Conservation (phyloP, 2,329 filamentous ascomycete species). For the Botryosphaeria dothidea region DNA sequence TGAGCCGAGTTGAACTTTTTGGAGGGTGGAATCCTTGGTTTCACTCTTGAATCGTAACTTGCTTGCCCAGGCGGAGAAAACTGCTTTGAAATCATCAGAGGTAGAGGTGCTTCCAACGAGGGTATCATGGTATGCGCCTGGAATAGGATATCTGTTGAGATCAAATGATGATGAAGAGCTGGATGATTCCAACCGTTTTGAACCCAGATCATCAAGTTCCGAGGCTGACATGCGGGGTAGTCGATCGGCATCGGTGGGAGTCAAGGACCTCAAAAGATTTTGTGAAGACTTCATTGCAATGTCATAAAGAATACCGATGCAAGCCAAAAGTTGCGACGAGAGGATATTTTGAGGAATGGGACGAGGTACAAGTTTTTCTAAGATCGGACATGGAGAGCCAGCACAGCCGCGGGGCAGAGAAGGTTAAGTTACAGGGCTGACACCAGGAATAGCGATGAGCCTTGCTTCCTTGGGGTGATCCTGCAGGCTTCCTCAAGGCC, state of each 20-base stretch:
- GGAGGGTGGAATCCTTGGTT: not conserved
- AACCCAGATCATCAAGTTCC: not conserved
- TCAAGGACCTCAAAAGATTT: not conserved
- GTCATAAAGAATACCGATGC: too few relatives aligned
- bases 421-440: not conserved
- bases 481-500: constrained; percentile 11
- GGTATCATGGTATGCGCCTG: not conserved
- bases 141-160: not conserved
- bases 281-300: not conserved
- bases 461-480: not conserved
- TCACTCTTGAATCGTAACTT: not conserved
- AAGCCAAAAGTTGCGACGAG: too few relatives aligned
- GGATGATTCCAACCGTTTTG: not conserved
- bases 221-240: not conserved
- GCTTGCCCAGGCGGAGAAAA: not conserved
- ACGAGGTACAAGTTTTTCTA: not conserved
- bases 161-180: not conserved
- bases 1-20: not conserved
- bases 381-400: not conserved
- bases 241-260: not conserved
- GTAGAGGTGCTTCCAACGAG: not conserved
- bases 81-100: not conserved
- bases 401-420: constrained; percentile 3
- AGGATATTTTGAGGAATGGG: not conserved
- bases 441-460: constrained; percentile 6